Conservation (phyloP, 352 stramenopile genomes). For the Elongisporangium senticosum region DNA sequence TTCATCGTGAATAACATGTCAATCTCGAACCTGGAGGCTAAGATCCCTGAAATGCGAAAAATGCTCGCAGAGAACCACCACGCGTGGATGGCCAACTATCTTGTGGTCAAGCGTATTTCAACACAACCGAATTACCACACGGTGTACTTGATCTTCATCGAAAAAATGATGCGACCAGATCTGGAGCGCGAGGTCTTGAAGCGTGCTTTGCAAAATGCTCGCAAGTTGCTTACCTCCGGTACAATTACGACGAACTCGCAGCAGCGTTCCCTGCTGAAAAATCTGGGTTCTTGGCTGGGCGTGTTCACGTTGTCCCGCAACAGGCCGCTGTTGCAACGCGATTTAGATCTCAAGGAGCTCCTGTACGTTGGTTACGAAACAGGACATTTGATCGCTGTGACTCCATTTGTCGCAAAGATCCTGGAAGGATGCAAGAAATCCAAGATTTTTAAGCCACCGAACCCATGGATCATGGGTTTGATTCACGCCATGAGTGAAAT, state of each 20-base stretch:
- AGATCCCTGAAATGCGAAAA: constrained; percentile 94
- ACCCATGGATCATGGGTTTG: constrained; percentile 99
- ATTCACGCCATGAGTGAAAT: constrained; percentile 96
- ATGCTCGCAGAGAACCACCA: constrained; percentile 93
- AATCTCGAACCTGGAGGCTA: constrained; percentile 95
- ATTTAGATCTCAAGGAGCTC: constrained; percentile 98
- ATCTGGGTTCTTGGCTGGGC: constrained; percentile 97
- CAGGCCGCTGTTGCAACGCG: constrained; percentile 96
- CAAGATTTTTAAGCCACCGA: constrained; percentile 97
- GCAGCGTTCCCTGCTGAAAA: constrained; percentile 98
- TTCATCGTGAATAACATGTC: constrained; percentile 99
- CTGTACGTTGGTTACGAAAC: constrained; percentile 95
- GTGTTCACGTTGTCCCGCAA: constrained; percentile 98
- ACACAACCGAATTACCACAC: constrained; percentile 98
- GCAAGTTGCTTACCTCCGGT: constrained; percentile 94
- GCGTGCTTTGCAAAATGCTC: constrained; percentile 94
- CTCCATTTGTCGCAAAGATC: constrained; percentile 98
- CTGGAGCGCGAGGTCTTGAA: constrained; percentile 94
- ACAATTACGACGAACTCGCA: constrained; percentile 98
- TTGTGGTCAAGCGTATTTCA: constrained; percentile 98
- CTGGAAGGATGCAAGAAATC: constrained; percentile 97
- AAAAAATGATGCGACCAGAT: constrained; percentile 92
- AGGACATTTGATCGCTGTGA: constrained; percentile 97
- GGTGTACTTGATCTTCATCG: constrained; percentile 97
- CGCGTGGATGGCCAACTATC: constrained; percentile 97